Conservation (phyloP, 805 yeast species). For the Candida loeiensis region DNA sequence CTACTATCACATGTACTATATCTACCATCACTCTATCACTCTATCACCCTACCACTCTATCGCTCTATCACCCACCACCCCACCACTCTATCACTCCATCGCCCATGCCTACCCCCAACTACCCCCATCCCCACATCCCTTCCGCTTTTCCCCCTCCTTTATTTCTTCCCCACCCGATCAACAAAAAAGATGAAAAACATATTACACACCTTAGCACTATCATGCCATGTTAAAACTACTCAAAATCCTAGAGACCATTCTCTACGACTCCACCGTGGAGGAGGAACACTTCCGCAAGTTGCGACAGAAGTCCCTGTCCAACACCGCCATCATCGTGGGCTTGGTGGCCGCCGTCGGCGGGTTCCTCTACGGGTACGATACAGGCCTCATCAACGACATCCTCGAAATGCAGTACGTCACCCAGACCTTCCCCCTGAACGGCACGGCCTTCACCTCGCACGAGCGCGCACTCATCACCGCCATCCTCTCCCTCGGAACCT, state of each 20-base stretch:
- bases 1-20: too few relatives aligned
- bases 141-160: too few relatives aligned
- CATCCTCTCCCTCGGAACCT: constrained; percentile 77
- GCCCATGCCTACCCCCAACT: too few relatives aligned
- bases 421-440: constrained; percentile 49
- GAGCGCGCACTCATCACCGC: constrained; percentile 74
- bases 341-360: constrained; percentile 88
- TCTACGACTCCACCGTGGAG: constrained; percentile 34
- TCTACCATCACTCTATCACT: too few relatives aligned
- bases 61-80: too few relatives aligned
- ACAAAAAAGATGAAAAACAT: too few relatives aligned
- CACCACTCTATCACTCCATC: too few relatives aligned
- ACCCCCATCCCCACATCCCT: too few relatives aligned
- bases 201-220: too few relatives aligned
- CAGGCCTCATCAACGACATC: constrained; percentile 79
- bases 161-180: too few relatives aligned
- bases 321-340: constrained; percentile 72
- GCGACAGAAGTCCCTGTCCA: constrained; percentile 48
- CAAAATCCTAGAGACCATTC: constrained; percentile 20
- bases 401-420: constrained; percentile 72
- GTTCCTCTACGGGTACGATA: constrained; percentile 83
- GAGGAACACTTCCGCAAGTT: constrained; percentile 36
- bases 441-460: constrained; percentile 48
- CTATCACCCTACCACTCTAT: too few relatives aligned
- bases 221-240: constrained; percentile 8